A percentile compares a stretch with the other conserved stretches of the same genome.
Conservation (phyloP, 2,329 filamentous ascomycete genomes). For the Fusarium abutilonis region DNA sequence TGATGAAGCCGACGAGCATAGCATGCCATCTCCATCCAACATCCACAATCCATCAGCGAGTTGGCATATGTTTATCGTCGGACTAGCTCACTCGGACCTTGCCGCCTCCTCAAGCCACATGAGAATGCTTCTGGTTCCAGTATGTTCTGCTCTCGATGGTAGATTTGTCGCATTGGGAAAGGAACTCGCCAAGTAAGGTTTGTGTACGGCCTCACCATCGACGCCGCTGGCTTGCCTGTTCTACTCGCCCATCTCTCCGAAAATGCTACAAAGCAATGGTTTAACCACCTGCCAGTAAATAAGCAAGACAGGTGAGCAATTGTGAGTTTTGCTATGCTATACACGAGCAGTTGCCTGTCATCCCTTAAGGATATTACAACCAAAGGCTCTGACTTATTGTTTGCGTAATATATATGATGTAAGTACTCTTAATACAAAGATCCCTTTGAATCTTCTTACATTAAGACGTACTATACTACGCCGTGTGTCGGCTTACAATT, state of each 20-base stretch:
- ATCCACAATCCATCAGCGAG: slow-evolving; percentile 1
- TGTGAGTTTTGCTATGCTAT: not conserved
- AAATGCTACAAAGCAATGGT: slow-evolving; percentile 10
- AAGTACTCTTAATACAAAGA: not conserved
- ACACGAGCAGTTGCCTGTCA: not conserved
- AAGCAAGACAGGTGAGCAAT: not conserved
- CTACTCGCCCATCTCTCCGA: slow-evolving; percentile 22
- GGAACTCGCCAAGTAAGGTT: slow-evolving; percentile 30
- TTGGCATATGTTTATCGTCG: slow-evolving; percentile 24
- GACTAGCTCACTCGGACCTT: slow-evolving; percentile 41
- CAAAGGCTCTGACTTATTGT: not conserved
- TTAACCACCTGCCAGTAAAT: not conserved
- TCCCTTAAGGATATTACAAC: not conserved
- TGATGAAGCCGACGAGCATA: slow-evolving; percentile 7
- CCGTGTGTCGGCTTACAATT: not conserved
- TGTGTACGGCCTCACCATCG: slow-evolving; percentile 26
- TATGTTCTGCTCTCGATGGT: slow-evolving; percentile 22
- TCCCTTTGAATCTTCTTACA: no score
- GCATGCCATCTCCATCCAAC: slow-evolving; percentile 11
- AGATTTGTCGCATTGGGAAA: slow-evolving; percentile 33
- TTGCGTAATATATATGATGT: not conserved
- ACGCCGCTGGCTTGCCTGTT: slow-evolving; percentile 27
- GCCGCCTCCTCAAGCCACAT: slow-evolving; percentile 39
- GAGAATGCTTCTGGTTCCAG: slow-evolving; percentile 22
- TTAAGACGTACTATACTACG: no score